Evolutionary conservation across 345 rosid species (phyloP).

Genomic region (Syzygium jambos): DNA sequence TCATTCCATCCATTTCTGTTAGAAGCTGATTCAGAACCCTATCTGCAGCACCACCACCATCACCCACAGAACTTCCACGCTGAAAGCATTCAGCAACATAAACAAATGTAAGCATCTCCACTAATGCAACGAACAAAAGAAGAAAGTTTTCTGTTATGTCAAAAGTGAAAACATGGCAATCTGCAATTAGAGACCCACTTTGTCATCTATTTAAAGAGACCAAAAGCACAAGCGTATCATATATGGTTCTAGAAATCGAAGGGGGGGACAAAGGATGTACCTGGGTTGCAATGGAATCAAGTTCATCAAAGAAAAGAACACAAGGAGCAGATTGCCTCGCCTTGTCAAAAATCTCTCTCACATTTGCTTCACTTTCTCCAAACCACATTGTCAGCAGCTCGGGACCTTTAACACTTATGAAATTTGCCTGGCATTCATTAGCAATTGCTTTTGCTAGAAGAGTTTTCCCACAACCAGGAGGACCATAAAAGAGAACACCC

Average conservation of each 20-base stretch:
- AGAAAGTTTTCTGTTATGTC: not conserved
- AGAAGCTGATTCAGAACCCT: constrained; percentile 88
- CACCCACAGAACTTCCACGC: constrained; percentile 85
- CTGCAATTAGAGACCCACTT: not conserved
- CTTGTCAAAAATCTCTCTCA: constrained; percentile 91
- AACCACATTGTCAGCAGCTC: constrained; percentile 98
- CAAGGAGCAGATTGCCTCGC: constrained; percentile 96
- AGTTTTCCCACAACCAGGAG: constrained; percentile 95
- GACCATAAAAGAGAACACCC: constrained; percentile 96
- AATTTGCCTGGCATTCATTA: constrained; percentile 92
- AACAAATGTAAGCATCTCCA: not conserved
- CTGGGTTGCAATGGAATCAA: constrained; percentile 95
- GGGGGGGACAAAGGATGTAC: constrained; percentile 13
- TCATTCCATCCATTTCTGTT: constrained; percentile 98
- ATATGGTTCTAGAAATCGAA: not conserved
- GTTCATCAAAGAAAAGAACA: constrained; percentile 89
- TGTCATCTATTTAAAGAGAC: not conserved
- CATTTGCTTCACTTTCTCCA: constrained; percentile 95
- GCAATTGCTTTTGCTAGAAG: constrained; percentile 95
- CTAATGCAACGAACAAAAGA: not conserved
- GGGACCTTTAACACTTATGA: constrained; percentile 90
- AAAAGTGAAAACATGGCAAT: not conserved
- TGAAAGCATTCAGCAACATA: constrained; percentile 8
- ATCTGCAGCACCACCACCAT: constrained; percentile 97
- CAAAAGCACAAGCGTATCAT: not conserved